Evolutionary conservation across 805 yeast species (phyloP), one percentile per base, ranked within the genome.

Genomic region (Saturnispora silvae): DNA sequence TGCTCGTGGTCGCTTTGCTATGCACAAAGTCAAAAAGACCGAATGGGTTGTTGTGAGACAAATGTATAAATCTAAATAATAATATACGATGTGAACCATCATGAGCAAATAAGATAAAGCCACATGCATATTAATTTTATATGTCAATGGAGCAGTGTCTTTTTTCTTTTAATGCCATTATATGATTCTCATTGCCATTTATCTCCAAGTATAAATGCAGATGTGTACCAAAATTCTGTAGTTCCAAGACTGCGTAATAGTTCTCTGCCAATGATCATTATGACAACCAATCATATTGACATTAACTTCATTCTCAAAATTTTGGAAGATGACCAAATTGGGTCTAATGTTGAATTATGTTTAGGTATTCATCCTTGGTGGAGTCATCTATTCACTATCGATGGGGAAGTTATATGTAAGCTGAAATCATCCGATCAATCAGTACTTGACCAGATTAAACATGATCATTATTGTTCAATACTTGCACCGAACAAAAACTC

Each of bases 291-390:
- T 41, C 63, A 57, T 27, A 48, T 49, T 23, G 75, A 68, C 40
- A 33, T 50, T 10, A 41, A 50, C 3, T 40, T 54, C 37, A 57
- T 63, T 4, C 30, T 44, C 13, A 17, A 39, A 8, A 25, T 59
- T 14, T 42, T 49, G 5, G 6, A 27, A 2, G 20, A 32, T 16
- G 9, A 16, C 3, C 5, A 25, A 3, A 27, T 43, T 32, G 45
- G 46, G 3, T 13, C 33, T 20, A 11, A 14, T 3, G 43, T 68
- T 1, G 52, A 60, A 7, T 71, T 79, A 0, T 69, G 71, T 28
- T 70, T 72, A 50, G 95, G 97, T 0, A 62, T 85, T 1, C 98
- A 89, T 56, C 98, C 98, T 0, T 89, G 97, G 97, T 87, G 72
- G 50, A 59, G 76, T 3, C 95, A 87, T 53, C 45, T 78, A 15